Evolutionary conservation across 345 rosid genomes (phyloP).

Genomic region (Carallia brachiata): DNA sequence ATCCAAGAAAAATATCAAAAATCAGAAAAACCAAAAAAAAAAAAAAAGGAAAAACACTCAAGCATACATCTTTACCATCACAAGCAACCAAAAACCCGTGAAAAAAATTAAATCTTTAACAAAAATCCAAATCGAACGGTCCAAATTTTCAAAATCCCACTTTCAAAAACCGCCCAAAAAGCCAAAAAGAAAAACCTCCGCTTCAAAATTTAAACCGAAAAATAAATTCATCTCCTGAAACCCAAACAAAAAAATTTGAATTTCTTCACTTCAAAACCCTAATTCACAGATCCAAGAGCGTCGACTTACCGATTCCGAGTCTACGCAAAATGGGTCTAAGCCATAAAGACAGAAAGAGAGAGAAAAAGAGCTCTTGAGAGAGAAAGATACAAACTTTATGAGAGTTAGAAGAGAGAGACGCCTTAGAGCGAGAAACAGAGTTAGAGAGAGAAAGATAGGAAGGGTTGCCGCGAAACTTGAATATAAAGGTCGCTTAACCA

Average conservation of each 20-base stretch:
- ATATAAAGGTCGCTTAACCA: conserved; percentile 43
- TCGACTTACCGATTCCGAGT: conserved; percentile 31
- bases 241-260: conserved; percentile 9
- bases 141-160: conserved; percentile 1
- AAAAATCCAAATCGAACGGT: background rate
- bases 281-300: conserved; percentile 38
- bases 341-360: conserved; percentile 17
- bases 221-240: background rate
- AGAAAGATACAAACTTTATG: background rate
- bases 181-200: background rate
- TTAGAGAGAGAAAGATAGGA: conserved; percentile 16
- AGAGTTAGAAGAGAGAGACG: conserved; percentile 16
- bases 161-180: conserved; percentile 10
- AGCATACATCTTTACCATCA: background rate
- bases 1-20: background rate
- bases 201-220: background rate
- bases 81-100: background rate
- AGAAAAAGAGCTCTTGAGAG: conserved; percentile 12
- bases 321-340: conserved; percentile 15
- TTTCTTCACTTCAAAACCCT: conserved; percentile 34
- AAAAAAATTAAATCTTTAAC: background rate
- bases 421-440: conserved; percentile 13
- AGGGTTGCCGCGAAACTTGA: conserved; percentile 93
- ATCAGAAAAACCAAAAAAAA: background rate
- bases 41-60: conserved; percentile 1